A percentile compares a stretch with the other conserved stretches of the same genome.
These are phyloP conservation scores for Boletus vinaceobasis DNA, from an alignment of 768 basidiomycete genomes.

Conservation along the genomic window DNA sequence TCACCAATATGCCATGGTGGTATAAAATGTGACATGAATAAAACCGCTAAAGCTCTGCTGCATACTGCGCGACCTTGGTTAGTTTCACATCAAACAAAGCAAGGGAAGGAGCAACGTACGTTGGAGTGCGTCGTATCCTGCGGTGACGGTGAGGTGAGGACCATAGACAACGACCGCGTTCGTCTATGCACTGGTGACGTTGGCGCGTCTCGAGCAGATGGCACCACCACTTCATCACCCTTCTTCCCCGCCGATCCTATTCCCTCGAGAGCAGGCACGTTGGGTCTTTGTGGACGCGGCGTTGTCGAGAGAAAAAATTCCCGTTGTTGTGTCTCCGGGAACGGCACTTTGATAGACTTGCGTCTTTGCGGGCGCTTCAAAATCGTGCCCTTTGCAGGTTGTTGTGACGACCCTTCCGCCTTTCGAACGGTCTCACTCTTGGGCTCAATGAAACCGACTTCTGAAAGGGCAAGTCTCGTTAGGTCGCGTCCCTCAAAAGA, in stretches of 20 bases:
- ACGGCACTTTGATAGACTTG: slow-evolving; percentile 6
- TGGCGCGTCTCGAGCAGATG: neutral
- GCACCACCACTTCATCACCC: neutral
- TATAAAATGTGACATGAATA: neutral
- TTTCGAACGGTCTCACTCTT: neutral
- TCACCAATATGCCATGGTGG: slow-evolving; percentile 4
- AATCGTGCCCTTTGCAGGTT: neutral
- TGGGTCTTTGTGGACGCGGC: neutral
- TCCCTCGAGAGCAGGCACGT: neutral
- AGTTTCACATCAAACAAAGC: neutral
- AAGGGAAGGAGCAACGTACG: slow-evolving; percentile 6
- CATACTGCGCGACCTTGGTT: slow-evolving; percentile 13
- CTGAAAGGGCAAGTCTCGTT: neutral
- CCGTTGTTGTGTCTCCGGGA: neutral
- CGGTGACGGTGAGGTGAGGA: slow-evolving; percentile 14
- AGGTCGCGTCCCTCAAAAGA: neutral
- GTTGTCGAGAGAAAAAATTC: neutral
- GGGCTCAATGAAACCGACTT: slow-evolving; percentile 17
- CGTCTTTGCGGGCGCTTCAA: slow-evolving; percentile 7
- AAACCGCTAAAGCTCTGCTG: slow-evolving; percentile 23
- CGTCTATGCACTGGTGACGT: slow-evolving; percentile 22
- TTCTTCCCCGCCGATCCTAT: neutral
- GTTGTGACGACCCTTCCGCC: neutral
- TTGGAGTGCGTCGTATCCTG: slow-evolving; percentile 10
- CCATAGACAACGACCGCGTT: slow-evolving; percentile 28